Evolutionary conservation across 768 basidiomycete species (phyloP), one percentile per base, ranked within the genome.

Genomic region (Tricholoma terreum): DNA sequence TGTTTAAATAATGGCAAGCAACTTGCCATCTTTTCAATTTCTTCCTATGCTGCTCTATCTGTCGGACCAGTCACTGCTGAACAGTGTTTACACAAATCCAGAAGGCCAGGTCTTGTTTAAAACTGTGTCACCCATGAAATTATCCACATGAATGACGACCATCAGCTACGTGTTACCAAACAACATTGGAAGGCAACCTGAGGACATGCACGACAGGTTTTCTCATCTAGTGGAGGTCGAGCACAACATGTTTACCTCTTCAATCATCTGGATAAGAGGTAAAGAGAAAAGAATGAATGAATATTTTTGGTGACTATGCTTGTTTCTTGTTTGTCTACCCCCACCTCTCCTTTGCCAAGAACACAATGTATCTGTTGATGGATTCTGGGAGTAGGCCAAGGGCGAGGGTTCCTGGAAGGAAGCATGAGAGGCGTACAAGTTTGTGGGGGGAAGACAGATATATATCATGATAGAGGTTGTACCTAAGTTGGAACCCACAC

Each of bases 21-120:
- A 8, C 11, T 5, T 10, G 24, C 27, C 27, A 50, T 7, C 48
- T 11, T 17, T 12, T 24, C 48, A 49, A 6, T 33, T 10, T 6
- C 19, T 22, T 2, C 27, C 2, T 6, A 68, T 67, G 67, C 56
- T 57, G 27, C 57, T 67, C 35, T 52, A 61, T 38, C 50, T 65
- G 30, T 67, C 64, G 2, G 35, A 27, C 9, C 22, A 14, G n/a
- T 56, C 56, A 9, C 58, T 59, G 1, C 60, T 62, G n/a, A 58
- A 63, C 51, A 52, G 64, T 15, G 54, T 54, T 12, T 65, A 61
- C 55, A 61, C 62, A 49, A 67, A 61, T 46, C 61, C 62, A 19
- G 55, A 57, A 6, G 67, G 67, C 10, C 65, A 67, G 50, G 58
- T 45, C 24, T 17, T 68, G 22, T 68, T 63, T 58, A 68, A 67